phyloP scores from a whole-genome alignment of 805 yeast genomes.

The Spathaspora passalidarum region DNA sequence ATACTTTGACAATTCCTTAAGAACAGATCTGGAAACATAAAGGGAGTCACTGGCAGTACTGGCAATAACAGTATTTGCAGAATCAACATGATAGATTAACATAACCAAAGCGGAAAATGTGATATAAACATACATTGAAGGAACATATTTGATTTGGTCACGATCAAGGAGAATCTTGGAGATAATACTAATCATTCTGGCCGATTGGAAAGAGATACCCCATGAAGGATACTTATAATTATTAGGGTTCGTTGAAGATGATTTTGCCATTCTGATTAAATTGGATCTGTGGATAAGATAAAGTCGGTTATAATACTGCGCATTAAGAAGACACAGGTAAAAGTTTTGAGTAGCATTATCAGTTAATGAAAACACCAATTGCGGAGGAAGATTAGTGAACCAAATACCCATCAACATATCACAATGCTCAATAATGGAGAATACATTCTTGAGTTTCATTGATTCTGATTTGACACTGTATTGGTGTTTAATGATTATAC shows the following conservation, averaged over 20 bases:
- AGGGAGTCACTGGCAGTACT: conserved; percentile 43
- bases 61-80: conserved; percentile 37
- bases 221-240: conserved; percentile 62
- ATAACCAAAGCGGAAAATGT: conserved; percentile 64
- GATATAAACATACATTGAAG: conserved; percentile 58
- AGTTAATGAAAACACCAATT: conserved; percentile 58
- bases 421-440: conserved; percentile 57
- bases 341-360: conserved; percentile 53
- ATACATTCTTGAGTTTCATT: conserved; percentile 41
- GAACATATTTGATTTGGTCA: conserved; percentile 49
- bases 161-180: conserved; percentile 52
- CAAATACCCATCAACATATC: conserved; percentile 76
- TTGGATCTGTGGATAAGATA: conserved; percentile 71
- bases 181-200: conserved; percentile 68
- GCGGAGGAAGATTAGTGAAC: conserved; percentile 65
- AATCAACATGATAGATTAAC: conserved; percentile 66
- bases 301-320: conserved; percentile 71
- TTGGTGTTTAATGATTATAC: conserved; percentile 65
- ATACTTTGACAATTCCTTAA: conserved; percentile 33
- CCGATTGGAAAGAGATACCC: conserved; percentile 81
- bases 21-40: conserved; percentile 33
- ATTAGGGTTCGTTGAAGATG: conserved; percentile 37
- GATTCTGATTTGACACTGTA: conserved; percentile 66
- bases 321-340: conserved; percentile 56
- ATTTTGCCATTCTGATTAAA: conserved; percentile 48